Evolutionary conservation across 768 basidiomycete species (phyloP).

Genomic region (Tulasnella sp.): DNA sequence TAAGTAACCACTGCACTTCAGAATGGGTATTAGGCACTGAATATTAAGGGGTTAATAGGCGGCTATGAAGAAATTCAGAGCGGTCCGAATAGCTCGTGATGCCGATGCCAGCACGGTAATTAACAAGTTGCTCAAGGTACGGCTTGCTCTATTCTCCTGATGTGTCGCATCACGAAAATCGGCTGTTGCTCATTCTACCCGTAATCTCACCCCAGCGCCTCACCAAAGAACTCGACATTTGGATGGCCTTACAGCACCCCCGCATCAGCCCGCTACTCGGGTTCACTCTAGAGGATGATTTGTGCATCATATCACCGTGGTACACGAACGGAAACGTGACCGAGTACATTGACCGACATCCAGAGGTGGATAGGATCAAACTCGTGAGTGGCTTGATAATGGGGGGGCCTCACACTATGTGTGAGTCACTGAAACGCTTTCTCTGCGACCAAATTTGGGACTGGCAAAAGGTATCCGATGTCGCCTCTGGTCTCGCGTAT

Average conservation of each 20-base stretch:
- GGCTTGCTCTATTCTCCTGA: too few relatives aligned
- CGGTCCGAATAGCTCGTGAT: not conserved
- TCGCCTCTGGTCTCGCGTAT: not conserved
- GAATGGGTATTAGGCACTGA: not conserved
- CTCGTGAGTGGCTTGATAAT: not conserved
- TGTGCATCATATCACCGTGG: not conserved
- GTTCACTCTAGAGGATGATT: not conserved
- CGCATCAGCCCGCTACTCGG: not conserved
- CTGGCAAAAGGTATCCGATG: not conserved
- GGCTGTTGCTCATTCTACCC: not conserved
- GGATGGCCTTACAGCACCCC: not conserved
- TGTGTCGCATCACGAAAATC: too few relatives aligned
- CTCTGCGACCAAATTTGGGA: too few relatives aligned
- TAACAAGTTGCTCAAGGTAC: not conserved
- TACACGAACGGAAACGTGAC: not conserved
- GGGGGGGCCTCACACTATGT: not conserved
- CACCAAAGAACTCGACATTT: not conserved
- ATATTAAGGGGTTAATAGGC: not conserved
- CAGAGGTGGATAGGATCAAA: not conserved
- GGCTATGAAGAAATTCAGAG: not conserved
- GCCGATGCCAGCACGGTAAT: not conserved
- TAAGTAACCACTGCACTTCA: not conserved
- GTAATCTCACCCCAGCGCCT: not conserved
- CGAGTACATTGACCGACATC: not conserved
- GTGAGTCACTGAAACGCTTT: too few relatives aligned